These are phyloP conservation scores for Osmanthus fragrans DNA, from an alignment of 257 asterid species.

Conservation along the genomic window DNA sequence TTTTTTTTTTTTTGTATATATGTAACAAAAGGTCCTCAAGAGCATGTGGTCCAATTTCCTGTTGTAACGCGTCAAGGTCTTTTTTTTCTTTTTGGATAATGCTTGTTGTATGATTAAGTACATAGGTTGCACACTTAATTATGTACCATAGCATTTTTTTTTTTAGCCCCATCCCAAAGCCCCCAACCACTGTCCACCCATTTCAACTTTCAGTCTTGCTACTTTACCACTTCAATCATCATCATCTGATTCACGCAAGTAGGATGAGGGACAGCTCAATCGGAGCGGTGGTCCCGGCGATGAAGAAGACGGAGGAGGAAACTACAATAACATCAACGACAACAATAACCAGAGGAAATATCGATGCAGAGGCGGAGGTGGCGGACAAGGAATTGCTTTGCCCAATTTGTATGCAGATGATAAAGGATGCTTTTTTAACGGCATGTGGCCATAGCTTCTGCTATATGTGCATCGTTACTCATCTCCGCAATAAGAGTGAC, in stretches of 20 bases:
- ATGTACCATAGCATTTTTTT: too few species aligned
- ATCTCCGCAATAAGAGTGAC: constrained; percentile 75
- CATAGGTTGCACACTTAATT: too few species aligned
- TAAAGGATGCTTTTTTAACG: constrained; percentile 71
- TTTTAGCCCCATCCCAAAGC: too few species aligned
- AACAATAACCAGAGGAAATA: constrained; percentile 19
- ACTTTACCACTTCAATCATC: not conserved
- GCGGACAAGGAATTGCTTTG: constrained; percentile 64
- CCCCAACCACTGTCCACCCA: not conserved
- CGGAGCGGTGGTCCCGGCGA: constrained; percentile 44
- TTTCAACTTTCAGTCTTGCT: not conserved
- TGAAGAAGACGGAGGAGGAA: constrained; percentile 24
- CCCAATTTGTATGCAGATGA: constrained; percentile 80
- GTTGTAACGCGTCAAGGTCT: too few species aligned
- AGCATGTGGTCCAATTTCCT: too few species aligned
- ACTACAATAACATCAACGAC: not conserved
- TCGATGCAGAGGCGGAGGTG: constrained; percentile 23
- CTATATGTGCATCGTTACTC: constrained; percentile 85
- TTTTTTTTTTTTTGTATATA: too few species aligned
- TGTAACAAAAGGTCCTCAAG: too few species aligned
- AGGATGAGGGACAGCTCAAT: constrained; percentile 45
- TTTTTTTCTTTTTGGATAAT: too few species aligned
- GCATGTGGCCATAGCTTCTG: constrained; percentile 88
- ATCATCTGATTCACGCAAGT: not conserved
- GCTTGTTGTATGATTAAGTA: too few species aligned